A percentile compares a stretch with the other conserved stretches of the same genome.
These are phyloP conservation scores for Camelina hispida DNA, from an alignment of 345 rosid species.

Conservation along the genomic window DNA sequence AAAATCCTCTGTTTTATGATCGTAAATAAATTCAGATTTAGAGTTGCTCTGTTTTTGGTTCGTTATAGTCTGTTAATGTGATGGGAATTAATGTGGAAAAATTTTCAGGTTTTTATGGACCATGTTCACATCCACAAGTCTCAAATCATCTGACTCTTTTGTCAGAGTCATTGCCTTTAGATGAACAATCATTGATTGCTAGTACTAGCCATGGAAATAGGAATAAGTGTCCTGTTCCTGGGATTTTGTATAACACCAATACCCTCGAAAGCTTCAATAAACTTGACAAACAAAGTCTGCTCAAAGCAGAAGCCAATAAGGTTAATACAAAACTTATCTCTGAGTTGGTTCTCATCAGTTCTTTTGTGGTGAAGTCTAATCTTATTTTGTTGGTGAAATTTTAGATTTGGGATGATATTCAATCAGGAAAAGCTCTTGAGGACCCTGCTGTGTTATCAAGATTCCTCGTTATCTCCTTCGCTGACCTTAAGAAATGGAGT, in stretches of 20 bases:
- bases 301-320: conserved; percentile 76
- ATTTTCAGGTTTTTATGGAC: conserved; percentile 59
- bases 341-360: not conserved
- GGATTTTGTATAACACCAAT: conserved; percentile 76
- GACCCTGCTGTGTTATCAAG: conserved; percentile 66
- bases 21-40: not conserved
- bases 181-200: conserved; percentile 46
- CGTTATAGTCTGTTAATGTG: not conserved
- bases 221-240: conserved; percentile 81
- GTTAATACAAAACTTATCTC: conserved; percentile 46
- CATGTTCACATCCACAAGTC: conserved; percentile 82
- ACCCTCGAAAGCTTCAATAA: conserved; percentile 72
- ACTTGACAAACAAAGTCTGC: conserved; percentile 65
- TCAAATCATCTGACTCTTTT: conserved; percentile 75
- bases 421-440: conserved; percentile 73
- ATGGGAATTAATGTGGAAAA: conserved; percentile 2
- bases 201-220: conserved; percentile 59
- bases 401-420: conserved; percentile 96
- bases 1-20: not conserved
- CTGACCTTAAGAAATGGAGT: conserved; percentile 88
- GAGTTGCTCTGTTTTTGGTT: not conserved
- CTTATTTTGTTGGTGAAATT: conserved; percentile 6
- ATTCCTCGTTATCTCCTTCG: conserved; percentile 87
- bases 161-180: conserved; percentile 68
- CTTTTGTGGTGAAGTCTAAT: not conserved